phyloP scores from a whole-genome alignment of 164 flowering plant genomes.

The Magnolia sinica region DNA sequence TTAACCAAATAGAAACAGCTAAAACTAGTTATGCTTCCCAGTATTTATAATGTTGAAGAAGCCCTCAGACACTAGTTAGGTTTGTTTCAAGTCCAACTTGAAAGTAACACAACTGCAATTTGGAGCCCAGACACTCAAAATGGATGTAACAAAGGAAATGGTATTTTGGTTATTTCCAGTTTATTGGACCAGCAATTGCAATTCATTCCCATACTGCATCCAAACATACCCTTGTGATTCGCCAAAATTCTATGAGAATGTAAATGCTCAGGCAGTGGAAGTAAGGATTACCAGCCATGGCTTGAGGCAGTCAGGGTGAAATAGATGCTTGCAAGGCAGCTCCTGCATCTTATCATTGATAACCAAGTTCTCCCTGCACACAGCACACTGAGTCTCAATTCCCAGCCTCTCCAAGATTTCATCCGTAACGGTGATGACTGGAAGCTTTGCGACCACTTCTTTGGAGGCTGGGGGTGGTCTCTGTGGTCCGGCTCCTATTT shows the following conservation, averaged over 20 bases:
- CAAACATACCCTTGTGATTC: background rate
- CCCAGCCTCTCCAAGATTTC: constrained; percentile 61
- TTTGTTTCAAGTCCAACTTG: too few species aligned
- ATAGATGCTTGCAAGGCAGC: constrained; percentile 93
- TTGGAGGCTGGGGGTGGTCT: constrained; percentile 90
- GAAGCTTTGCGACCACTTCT: constrained; percentile 86
- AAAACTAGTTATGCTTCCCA: too few species aligned
- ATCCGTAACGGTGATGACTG: constrained; percentile 58
- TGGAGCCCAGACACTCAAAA: background rate
- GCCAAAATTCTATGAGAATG: background rate
- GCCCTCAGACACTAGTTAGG: too few species aligned
- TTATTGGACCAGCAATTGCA: background rate
- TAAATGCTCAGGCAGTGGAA: background rate
- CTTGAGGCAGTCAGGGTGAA: constrained; percentile 85
- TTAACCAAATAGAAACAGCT: too few species aligned
- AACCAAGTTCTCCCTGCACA: constrained; percentile 75
- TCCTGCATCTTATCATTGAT: constrained; percentile 82
- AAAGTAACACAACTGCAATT: too few species aligned
- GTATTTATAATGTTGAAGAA: too few species aligned
- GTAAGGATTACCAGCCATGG: constrained; percentile 82
- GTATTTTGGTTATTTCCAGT: background rate
- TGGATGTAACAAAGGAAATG: background rate
- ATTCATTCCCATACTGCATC: background rate
- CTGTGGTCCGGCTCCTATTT: constrained; percentile 32
- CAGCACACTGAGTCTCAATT: constrained; percentile 65